Evolutionary conservation across 2,329 filamentous ascomycete species (phyloP).

Genomic region (Claviceps spartinae): DNA sequence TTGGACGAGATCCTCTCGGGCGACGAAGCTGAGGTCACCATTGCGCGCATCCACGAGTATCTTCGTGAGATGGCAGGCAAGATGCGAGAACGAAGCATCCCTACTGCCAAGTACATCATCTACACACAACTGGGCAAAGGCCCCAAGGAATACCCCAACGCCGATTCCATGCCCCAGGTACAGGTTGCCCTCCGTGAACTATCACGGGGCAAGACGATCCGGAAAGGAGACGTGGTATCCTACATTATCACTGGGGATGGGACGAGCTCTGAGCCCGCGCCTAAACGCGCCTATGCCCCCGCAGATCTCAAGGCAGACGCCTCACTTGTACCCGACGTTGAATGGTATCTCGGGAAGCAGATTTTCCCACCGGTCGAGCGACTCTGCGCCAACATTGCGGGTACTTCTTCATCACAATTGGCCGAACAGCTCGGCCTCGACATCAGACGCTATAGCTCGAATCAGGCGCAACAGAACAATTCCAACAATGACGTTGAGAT

Average conservation of each 20-base stretch:
- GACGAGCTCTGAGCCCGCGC: conserved; percentile 52
- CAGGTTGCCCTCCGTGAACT: conserved; percentile 87
- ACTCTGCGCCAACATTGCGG: conserved; percentile 88
- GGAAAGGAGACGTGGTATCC: conserved; percentile 89
- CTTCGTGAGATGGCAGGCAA: conserved; percentile 69
- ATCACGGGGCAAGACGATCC: conserved; percentile 72
- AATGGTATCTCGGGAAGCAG: conserved; percentile 97
- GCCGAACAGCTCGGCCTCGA: conserved; percentile 92
- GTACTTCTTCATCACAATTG: conserved; percentile 78
- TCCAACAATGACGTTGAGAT: conserved; percentile 55
- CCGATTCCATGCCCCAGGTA: conserved; percentile 89
- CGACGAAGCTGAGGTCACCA: conserved; percentile 76
- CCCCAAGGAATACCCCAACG: conserved; percentile 87
- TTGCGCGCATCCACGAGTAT: conserved; percentile 87
- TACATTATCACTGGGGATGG: conserved; percentile 80
- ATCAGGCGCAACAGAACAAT: conserved; percentile 31
- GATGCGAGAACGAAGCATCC: conserved; percentile 70
- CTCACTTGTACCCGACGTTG: conserved; percentile 73
- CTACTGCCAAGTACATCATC: conserved; percentile 84
- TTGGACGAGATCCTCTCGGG: conserved; percentile 92
- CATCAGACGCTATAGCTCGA: conserved; percentile 61
- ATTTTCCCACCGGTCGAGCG: conserved; percentile 96
- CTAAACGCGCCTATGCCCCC: conserved; percentile 79
- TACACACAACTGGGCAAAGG: conserved; percentile 94
- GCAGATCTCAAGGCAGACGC: conserved; percentile 70